Base-by-base conservation (phyloP, 768 basidiomycete species). In the Mycena capillaripes region DNA sequence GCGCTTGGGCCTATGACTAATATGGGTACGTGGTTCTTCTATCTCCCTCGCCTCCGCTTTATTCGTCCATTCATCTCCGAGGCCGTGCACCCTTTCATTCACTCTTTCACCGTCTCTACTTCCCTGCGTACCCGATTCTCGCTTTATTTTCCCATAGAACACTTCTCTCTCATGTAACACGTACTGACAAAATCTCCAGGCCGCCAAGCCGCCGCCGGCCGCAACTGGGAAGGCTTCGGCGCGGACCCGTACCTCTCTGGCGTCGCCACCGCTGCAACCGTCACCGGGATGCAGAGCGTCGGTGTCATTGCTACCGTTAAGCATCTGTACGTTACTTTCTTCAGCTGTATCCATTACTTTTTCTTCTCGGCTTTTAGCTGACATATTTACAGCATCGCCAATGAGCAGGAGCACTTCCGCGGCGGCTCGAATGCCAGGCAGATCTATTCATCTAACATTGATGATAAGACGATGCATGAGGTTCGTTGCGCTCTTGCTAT, bases 171-270 rank as follows among this genome's bases (percentile, higher is more conserved):
- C n/a, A n/a, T n/a, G n/a, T n/a, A n/a, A n/a, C n/a, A n/a, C 7
- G 12, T 36, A 6, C 12, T 36, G 6, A 6, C 7, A 6, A 36
- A 12, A 36, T n/a, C n/a, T n/a, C n/a, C 12, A 71, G 69, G 55
- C 8, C 52, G 69, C n/a, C 53, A 57, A 25, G 70, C 70, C 1
- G 64, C 70, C 14, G 70, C 42, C 9, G 88, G 88, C 1, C 78
- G 88, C 21, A 84, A 86, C 61, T 88, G 86, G 86, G 88, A 88
- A 79, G 85, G 86, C 72, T 84, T 83, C 60, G 84, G 84, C 38
- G 82, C 72, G 4, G 87, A 87, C 75, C 86, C 86, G 2, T 87
- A 82, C 76, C 77, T 87, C 6, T 64, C 79, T 44, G 87, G 87
- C 42, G 83, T 80, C 36, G 83, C 82, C 8, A 78, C 84, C 1